A percentile compares a stretch with the other conserved stretches of the same genome.
phyloP scores from a whole-genome alignment of 352 stramenopile species.

The Plasmopara viticola region DNA sequence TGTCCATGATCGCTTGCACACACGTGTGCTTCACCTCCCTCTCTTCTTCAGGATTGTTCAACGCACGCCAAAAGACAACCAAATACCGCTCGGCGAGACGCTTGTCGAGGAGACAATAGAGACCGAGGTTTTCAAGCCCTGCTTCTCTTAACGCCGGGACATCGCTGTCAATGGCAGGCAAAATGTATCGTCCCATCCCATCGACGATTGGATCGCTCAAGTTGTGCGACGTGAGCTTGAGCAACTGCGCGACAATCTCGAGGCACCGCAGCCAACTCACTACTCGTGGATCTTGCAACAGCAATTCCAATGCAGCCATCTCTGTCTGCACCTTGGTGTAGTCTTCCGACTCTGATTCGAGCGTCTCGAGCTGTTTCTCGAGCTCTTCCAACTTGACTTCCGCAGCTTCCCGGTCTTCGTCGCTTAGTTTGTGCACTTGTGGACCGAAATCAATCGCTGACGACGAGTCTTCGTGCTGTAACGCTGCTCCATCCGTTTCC shows the following conservation, averaged over 20 bases:
- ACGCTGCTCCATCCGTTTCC: slow-evolving; percentile 24
- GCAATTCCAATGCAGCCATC: slow-evolving; percentile 57
- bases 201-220: slow-evolving; percentile 59
- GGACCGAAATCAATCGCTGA: slow-evolving; percentile 17
- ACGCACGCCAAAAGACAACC: slow-evolving; percentile 70
- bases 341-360: slow-evolving; percentile 52
- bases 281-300: slow-evolving; percentile 65
- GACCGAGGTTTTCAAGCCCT: slow-evolving; percentile 64
- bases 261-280: slow-evolving; percentile 65
- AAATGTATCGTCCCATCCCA: slow-evolving; percentile 64
- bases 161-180: slow-evolving; percentile 73
- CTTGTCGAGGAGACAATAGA: slow-evolving; percentile 69
- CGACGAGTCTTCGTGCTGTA: slow-evolving; percentile 19
- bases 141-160: slow-evolving; percentile 63
- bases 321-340: slow-evolving; percentile 57
- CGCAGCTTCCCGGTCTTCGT: slow-evolving; percentile 47
- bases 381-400: slow-evolving; percentile 61
- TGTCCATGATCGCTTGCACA: slow-evolving; percentile 63
- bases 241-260: slow-evolving; percentile 64
- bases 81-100: slow-evolving; percentile 59
- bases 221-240: slow-evolving; percentile 65
- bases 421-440: slow-evolving; percentile 29
- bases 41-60: slow-evolving; percentile 77
- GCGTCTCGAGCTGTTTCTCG: slow-evolving; percentile 45
- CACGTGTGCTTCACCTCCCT: slow-evolving; percentile 72